These are phyloP conservation scores for Cladosporium velox DNA, from an alignment of 2,329 filamentous ascomycete genomes.

Conservation along the genomic window DNA sequence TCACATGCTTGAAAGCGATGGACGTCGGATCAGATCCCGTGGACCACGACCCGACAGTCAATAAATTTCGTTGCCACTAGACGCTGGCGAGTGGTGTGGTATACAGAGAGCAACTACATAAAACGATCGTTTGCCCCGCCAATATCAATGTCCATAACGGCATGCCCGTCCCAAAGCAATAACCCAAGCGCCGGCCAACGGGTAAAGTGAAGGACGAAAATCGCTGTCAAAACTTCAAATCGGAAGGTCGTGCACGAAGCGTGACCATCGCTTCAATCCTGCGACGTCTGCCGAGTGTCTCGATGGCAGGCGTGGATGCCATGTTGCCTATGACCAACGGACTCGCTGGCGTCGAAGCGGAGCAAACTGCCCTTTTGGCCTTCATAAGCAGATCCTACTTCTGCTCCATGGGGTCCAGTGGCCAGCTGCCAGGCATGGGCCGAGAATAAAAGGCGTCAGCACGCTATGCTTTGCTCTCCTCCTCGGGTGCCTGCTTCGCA, in stretches of 20 bases:
- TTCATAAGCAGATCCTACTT: neutral
- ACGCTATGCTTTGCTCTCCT: slow-evolving; percentile 17
- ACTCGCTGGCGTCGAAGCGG: neutral
- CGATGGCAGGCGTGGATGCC: neutral
- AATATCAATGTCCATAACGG: neutral
- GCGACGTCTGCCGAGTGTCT: neutral
- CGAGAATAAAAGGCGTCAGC: slow-evolving; percentile 1
- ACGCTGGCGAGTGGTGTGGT: slow-evolving; percentile 4
- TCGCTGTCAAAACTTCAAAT: neutral
- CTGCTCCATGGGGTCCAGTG: slow-evolving; percentile 4
- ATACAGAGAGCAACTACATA: slow-evolving; percentile 4
- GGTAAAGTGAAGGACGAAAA: neutral
- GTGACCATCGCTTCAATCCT: neutral
- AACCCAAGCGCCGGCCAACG: neutral
- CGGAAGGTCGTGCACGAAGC: neutral
- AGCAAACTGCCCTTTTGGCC: neutral
- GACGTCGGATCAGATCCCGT: neutral
- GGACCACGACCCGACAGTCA: neutral
- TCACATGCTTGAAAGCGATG: neutral
- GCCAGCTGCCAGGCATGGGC: slow-evolving; percentile 20
- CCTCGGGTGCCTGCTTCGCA: slow-evolving; percentile 24
- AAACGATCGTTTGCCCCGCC: slow-evolving; percentile 7
- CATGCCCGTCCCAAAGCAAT: neutral
- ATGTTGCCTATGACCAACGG: neutral
- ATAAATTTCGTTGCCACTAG: slow-evolving; percentile 5